phyloP scores from a whole-genome alignment of 768 basidiomycete genomes.

The Lactarius indigo region DNA sequence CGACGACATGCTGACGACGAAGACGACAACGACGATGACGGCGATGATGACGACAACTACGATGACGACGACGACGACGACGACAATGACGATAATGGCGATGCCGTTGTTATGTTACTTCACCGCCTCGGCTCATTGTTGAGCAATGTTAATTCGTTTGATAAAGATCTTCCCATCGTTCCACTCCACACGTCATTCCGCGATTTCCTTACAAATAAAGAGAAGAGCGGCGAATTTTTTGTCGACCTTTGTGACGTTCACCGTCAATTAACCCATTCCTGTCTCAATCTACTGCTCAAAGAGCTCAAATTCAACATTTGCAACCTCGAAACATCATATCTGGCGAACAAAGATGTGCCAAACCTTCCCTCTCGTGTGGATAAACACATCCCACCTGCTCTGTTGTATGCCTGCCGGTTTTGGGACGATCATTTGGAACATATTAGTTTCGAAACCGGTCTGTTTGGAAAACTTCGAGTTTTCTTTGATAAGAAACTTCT shows the following conservation, averaged over 20 bases:
- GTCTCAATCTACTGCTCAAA: no score
- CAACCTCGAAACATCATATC: background rate
- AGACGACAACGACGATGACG: no score
- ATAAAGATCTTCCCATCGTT: background rate
- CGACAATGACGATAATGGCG: no score
- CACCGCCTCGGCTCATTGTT: background rate
- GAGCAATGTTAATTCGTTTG: background rate
- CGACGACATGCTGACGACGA: no score
- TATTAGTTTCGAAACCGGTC: no score
- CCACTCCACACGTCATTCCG: background rate
- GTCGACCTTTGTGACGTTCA: background rate
- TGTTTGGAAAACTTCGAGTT: no score
- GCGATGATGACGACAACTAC: no score
- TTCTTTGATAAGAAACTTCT: conserved; percentile 1
- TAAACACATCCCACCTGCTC: no score
- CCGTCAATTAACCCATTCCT: background rate
- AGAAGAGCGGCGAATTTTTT: background rate
- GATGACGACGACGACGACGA: no score
- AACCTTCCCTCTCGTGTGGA: background rate
- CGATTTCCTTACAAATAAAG: background rate
- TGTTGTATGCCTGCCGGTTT: no score
- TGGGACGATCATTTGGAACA: no score
- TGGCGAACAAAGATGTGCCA: background rate
- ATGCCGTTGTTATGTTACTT: background rate
- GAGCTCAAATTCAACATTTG: background rate